Conservation (phyloP, 148 eudicot species). For the Chenopodium quinoa region DNA sequence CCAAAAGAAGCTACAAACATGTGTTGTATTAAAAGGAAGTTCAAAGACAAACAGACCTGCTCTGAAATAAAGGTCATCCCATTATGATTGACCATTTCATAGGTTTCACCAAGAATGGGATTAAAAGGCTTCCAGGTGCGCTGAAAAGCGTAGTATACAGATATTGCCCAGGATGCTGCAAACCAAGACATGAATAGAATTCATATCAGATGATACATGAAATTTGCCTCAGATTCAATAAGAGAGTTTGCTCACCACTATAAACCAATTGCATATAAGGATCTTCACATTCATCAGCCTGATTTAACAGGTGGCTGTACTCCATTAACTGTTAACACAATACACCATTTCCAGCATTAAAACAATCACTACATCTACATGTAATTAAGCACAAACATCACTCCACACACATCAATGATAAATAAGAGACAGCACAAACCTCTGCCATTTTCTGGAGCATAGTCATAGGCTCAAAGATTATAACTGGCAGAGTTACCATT, state of each 20-base stretch:
- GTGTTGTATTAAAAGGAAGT: neutral
- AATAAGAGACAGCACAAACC: slow-evolving; percentile 47
- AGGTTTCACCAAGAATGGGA: slow-evolving; percentile 99
- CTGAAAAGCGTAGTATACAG: slow-evolving; percentile 81
- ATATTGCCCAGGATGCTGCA: slow-evolving; percentile 84
- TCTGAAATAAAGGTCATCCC: slow-evolving; percentile 85
- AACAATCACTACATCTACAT: slow-evolving; percentile 4
- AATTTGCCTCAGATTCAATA: slow-evolving; percentile 3
- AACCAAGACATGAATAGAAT: slow-evolving; percentile 9
- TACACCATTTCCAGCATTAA: slow-evolving; percentile 13
- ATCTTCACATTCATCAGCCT: slow-evolving; percentile 95
- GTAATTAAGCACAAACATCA: neutral
- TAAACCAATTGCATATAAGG: slow-evolving; percentile 92
- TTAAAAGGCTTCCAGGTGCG: slow-evolving; percentile 99
- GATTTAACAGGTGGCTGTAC: slow-evolving; percentile 78
- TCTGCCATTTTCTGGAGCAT: slow-evolving; percentile 99
- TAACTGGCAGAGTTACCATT: slow-evolving; percentile 95
- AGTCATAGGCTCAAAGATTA: slow-evolving; percentile 98
- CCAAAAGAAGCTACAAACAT: slow-evolving; percentile 3
- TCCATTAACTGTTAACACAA: slow-evolving; percentile 79
- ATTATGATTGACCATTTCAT: slow-evolving; percentile 85
- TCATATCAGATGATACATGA: slow-evolving; percentile 1
- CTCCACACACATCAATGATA: neutral
- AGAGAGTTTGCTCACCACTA: slow-evolving; percentile 51
- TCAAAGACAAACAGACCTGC: slow-evolving; percentile 51